A percentile compares a stretch with the other conserved stretches of the same genome.
Evolutionary conservation across 2,329 filamentous ascomycete genomes (phyloP).

Genomic region (Xylariaceae sp.): DNA sequence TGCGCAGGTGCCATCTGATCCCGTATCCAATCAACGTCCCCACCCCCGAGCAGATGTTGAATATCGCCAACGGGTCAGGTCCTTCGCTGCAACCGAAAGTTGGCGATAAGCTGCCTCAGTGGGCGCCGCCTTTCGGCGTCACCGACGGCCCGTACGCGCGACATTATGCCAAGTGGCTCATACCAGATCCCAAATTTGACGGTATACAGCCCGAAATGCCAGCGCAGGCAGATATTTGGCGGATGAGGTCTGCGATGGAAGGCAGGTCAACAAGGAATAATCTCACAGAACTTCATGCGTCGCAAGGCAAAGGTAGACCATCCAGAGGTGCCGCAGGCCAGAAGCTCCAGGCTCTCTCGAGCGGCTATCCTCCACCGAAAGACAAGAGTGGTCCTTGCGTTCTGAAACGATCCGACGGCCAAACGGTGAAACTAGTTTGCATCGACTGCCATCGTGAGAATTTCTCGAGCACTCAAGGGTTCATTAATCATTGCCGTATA

Average conservation of each 20-base stretch:
- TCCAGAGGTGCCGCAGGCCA: conserved; percentile 59
- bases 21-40: conserved; percentile 79
- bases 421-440: conserved; percentile 89
- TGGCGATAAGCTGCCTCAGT: conserved; percentile 71
- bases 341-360: conserved; percentile 72
- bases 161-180: conserved; percentile 95
- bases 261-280: conserved; percentile 82
- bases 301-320: conserved; percentile 57
- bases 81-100: conserved; percentile 67
- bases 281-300: conserved; percentile 58
- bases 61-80: conserved; percentile 77
- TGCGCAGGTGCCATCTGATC: conserved; percentile 89
- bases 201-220: conserved; percentile 60
- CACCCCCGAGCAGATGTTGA: conserved; percentile 69
- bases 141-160: conserved; percentile 90
- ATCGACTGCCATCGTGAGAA: conserved; percentile 86
- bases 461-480: conserved; percentile 97
- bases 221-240: conserved; percentile 48
- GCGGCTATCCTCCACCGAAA: conserved; percentile 74
- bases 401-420: conserved; percentile 83
- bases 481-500: conserved; percentile 98
- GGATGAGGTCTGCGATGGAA: conserved; percentile 60
- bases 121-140: conserved; percentile 88
- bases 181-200: conserved; percentile 87
- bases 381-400: conserved; percentile 84